Conservation (phyloP, 176 grass and related monocot species). For the Lolium perenne region DNA sequence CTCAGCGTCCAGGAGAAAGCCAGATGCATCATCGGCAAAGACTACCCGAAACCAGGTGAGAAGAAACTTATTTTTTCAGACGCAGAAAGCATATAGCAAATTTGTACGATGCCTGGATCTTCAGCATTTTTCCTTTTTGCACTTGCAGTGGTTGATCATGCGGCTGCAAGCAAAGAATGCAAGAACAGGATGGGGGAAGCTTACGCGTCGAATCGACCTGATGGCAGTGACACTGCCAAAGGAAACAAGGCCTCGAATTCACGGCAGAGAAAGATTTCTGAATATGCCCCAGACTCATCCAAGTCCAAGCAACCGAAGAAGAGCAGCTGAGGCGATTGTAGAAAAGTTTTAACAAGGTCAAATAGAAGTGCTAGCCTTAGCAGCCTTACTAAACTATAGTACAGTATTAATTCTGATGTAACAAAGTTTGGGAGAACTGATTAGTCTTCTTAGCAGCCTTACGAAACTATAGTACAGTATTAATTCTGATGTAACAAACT, state of each 20-base stretch:
- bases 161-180: slow-evolving; percentile 79
- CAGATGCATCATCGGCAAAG: slow-evolving; percentile 81
- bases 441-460: neutral
- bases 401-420: neutral
- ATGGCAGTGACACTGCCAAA: neutral
- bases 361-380: neutral
- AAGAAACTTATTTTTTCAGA: neutral
- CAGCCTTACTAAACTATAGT: neutral
- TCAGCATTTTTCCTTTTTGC: slow-evolving; percentile 14
- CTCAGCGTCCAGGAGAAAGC: slow-evolving; percentile 84
- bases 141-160: slow-evolving; percentile 75
- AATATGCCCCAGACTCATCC: slow-evolving; percentile 23
- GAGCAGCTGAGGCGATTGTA: neutral
- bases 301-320: slow-evolving; percentile 35
- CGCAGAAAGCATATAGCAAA: neutral
- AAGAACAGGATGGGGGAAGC: slow-evolving; percentile 77
- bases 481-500: neutral
- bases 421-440: neutral
- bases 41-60: slow-evolving; percentile 89
- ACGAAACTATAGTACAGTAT: neutral
- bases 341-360: neutral
- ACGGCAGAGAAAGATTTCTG: slow-evolving; percentile 23
- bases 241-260: slow-evolving; percentile 37
- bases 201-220: slow-evolving; percentile 44
- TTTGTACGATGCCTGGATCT: neutral